Conservation (phyloP, 345 rosid species). For the Carallia pectinifolia region DNA sequence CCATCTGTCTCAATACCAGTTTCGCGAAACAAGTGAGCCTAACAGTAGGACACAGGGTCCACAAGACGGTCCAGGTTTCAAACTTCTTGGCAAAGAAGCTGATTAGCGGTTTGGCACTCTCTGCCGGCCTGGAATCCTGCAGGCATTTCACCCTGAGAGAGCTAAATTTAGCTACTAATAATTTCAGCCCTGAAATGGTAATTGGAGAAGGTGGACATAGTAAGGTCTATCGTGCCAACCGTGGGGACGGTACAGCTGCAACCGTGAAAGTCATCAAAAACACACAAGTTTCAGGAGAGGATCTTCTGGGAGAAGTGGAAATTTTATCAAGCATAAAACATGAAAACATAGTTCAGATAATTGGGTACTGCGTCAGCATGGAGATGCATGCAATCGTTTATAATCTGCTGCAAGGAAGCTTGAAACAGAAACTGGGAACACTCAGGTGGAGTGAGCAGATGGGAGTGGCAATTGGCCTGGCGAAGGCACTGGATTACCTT, state of each 20-base stretch:
- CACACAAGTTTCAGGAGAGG: conserved; percentile 24
- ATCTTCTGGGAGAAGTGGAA: conserved; percentile 38
- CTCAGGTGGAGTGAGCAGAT: conserved; percentile 37
- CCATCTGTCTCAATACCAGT: conserved; percentile 23
- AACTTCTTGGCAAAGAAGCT: conserved; percentile 2
- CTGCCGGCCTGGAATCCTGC: conserved; percentile 8
- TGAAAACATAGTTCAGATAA: conserved; percentile 34
- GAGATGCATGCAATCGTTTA: conserved; percentile 36
- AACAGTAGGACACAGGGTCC: not conserved
- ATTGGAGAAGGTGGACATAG: conserved; percentile 38
- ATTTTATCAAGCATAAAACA: conserved; percentile 26
- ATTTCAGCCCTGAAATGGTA: conserved; percentile 31
- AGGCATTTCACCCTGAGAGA: conserved; percentile 29
- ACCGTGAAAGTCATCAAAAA: conserved; percentile 40
- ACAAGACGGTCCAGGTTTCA: conserved; percentile 15
- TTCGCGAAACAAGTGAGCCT: not conserved
- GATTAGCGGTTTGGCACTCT: conserved; percentile 10
- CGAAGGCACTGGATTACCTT: conserved; percentile 42
- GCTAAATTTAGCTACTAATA: conserved; percentile 22
- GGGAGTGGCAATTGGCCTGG: conserved; percentile 39
- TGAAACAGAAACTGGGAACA: conserved; percentile 30
- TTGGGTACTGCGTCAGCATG: conserved; percentile 29
- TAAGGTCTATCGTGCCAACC: conserved; percentile 30
- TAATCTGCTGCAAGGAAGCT: conserved; percentile 33
- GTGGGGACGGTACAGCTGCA: conserved; percentile 26